Evolutionary conservation across 2,329 filamentous ascomycete species (phyloP).

Genomic region (Rosellinia necatrix): DNA sequence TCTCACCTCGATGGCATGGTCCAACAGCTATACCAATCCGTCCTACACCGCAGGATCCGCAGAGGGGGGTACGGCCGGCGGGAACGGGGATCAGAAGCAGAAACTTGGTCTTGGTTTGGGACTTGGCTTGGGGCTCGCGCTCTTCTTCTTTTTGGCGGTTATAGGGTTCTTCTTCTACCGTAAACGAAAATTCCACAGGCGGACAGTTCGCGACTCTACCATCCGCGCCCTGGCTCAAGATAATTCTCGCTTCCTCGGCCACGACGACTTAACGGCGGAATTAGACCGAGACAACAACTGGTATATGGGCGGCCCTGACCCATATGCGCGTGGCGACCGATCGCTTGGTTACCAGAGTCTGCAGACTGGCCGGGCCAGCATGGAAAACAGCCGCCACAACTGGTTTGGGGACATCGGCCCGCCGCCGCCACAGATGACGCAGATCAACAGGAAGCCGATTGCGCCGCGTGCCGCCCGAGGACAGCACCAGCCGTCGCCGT

Average conservation of each 20-base stretch:
- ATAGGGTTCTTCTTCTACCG: conserved; percentile 55
- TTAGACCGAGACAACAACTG: conserved; percentile 44
- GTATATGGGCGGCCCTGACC: conserved; percentile 52
- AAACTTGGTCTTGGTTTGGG: conserved; percentile 67
- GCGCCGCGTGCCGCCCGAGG: conserved; percentile 42
- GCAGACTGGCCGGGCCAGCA: conserved; percentile 40
- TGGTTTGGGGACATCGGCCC: conserved; percentile 33
- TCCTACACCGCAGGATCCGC: conserved; percentile 21
- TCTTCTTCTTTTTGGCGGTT: conserved; percentile 54
- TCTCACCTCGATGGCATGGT: conserved; percentile 61
- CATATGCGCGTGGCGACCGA: conserved; percentile 47
- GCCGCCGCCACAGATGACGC: conserved; percentile 18
- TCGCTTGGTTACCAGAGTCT: conserved; percentile 58
- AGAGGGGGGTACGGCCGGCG: conserved; percentile 12
- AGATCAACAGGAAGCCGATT: conserved; percentile 37
- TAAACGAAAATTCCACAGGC: conserved; percentile 48
- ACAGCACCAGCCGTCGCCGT: conserved; percentile 44
- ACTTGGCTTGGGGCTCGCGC: conserved; percentile 67
- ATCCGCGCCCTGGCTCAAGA: conserved; percentile 57
- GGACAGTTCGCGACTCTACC: conserved; percentile 48
- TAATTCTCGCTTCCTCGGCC: conserved; percentile 49
- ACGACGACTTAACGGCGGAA: conserved; percentile 45
- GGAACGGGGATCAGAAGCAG: conserved; percentile 37
- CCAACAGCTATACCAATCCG: conserved; percentile 55
- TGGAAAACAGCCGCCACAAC: conserved; percentile 36